phyloP scores from a whole-genome alignment of 108 stramenopile genomes.

The Cyclotella baltica region DNA sequence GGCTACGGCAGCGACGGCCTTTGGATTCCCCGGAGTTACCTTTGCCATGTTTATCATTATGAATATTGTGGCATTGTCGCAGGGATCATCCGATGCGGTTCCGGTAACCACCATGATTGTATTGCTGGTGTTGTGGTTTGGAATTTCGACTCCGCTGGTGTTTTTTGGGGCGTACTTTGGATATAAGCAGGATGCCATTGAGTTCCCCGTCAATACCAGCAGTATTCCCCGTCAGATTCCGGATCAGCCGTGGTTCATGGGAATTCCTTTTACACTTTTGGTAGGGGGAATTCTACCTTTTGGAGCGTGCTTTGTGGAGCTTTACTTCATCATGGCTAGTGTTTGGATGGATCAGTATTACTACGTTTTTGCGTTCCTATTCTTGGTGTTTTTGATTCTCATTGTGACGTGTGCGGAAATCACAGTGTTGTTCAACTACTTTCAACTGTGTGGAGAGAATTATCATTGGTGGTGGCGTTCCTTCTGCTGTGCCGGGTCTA shows the following conservation, averaged over 20 bases:
- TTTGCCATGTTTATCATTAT: conserved; percentile 90
- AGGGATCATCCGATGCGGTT: conserved; percentile 91
- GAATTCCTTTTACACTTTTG: conserved; percentile 79
- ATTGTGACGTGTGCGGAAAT: conserved; percentile 97
- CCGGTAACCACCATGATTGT: conserved; percentile 93
- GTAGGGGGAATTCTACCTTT: conserved; percentile 98
- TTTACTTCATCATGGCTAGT: conserved; percentile 96
- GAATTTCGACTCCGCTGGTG: conserved; percentile 95
- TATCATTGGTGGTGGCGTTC: conserved; percentile 99
- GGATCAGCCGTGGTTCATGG: conserved; percentile 95
- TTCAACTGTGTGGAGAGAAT: conserved; percentile 98
- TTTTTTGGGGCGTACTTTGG: conserved; percentile 98
- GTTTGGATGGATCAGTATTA: conserved; percentile 98
- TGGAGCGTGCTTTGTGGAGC: conserved; percentile 97
- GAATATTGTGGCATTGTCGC: conserved; percentile 80
- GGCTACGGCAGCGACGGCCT: conserved; percentile 89
- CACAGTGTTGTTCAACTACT: conserved; percentile 97
- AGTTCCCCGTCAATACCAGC: conserved; percentile 93
- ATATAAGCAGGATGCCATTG: conserved; percentile 94
- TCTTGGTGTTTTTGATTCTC: conserved; percentile 95
- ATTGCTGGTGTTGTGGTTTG: conserved; percentile 93
- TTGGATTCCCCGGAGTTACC: conserved; percentile 91
- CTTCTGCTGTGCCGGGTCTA: conserved; percentile 89
- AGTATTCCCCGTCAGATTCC: conserved; percentile 95
- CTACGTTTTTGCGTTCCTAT: conserved; percentile 98